Percentiles rank a stretch among this genome's conserved stretches.
Conservation (phyloP, 768 basidiomycete genomes). For the Russula foetens region DNA sequence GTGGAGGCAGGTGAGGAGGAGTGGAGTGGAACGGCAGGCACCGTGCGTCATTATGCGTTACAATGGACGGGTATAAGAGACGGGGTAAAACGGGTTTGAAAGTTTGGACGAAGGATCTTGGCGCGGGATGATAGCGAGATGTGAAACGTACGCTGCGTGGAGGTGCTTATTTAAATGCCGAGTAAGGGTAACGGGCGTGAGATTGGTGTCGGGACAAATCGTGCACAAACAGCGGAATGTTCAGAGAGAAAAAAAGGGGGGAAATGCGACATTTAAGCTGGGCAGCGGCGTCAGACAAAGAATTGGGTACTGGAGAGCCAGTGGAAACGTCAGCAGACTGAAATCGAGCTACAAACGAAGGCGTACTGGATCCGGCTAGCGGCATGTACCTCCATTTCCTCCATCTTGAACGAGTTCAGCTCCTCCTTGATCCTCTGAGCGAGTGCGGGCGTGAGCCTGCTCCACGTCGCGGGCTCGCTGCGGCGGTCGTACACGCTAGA, state of each 20-base stretch:
- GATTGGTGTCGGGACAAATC: conserved; percentile 13
- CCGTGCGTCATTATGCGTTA: conserved; percentile 22
- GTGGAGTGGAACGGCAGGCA: conserved; percentile 4
- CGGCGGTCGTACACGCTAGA: conserved; percentile 85
- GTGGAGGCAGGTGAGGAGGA: conserved; percentile 10
- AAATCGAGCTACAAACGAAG: conserved; percentile 2
- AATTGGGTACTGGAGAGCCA: conserved; percentile 61
- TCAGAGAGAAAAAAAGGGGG: background rate
- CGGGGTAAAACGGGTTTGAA: conserved; percentile 7
- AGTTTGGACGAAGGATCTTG: background rate
- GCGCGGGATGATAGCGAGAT: conserved; percentile 3
- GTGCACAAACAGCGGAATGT: conserved; percentile 10
- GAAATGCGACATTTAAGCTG: conserved; percentile 22
- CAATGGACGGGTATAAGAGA: conserved; percentile 22
- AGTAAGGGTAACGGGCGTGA: conserved; percentile 13
- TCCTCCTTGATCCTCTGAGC: conserved; percentile 98
- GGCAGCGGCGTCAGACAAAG: conserved; percentile 54
- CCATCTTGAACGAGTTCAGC: conserved; percentile 98
- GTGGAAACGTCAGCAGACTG: conserved; percentile 12
- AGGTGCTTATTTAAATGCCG: conserved; percentile 7
- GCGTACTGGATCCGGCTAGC: conserved; percentile 82
- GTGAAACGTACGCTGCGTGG: conserved; percentile 13
- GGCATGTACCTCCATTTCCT: conserved; percentile 98
- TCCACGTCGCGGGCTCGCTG: conserved; percentile 96
- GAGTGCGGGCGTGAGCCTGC: conserved; percentile 86